Percentiles rank a stretch among this genome's conserved stretches.
phyloP scores from a whole-genome alignment of 2,329 filamentous ascomycete genomes.

The Cercospora beticola region DNA sequence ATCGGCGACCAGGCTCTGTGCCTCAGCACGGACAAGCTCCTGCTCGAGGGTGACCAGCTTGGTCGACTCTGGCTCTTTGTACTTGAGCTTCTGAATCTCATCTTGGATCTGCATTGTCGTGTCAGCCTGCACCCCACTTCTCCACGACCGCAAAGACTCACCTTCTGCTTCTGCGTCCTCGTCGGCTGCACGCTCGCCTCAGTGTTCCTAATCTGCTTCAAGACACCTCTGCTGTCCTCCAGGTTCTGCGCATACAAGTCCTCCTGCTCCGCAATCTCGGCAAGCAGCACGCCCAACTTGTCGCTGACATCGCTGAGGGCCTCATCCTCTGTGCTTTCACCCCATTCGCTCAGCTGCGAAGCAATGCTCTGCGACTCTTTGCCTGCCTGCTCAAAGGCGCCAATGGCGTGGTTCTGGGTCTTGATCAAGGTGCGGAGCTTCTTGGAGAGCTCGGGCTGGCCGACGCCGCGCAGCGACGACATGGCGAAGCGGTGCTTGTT shows the following conservation, averaged over 20 bases:
- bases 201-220: constrained; percentile 94
- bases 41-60: constrained; percentile 85
- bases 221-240: constrained; percentile 75
- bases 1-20: constrained; percentile 92
- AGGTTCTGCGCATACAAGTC: constrained; percentile 81
- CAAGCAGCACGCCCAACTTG: constrained; percentile 89
- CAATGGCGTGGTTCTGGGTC: constrained; percentile 84
- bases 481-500: constrained; percentile 75
- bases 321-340: constrained; percentile 85
- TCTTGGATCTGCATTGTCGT: constrained; percentile 63
- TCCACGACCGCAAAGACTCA: constrained; percentile 23
- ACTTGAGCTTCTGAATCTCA: constrained; percentile 87
- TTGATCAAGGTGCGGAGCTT: constrained; percentile 92
- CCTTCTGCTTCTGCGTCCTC: constrained; percentile 77
- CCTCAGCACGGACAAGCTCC: constrained; percentile 92
- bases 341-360: constrained; percentile 92
- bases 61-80: constrained; percentile 84
- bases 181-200: constrained; percentile 94
- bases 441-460: constrained; percentile 82
- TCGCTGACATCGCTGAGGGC: constrained; percentile 86
- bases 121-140: constrained; percentile 50
- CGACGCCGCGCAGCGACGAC: constrained; percentile 75
- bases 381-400: constrained; percentile 78
- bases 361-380: constrained; percentile 83
- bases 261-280: constrained; percentile 92